Evolutionary conservation across 768 basidiomycete genomes (phyloP), one percentile per base, ranked within the genome.

Genomic region (Glaciozyma martinii): DNA sequence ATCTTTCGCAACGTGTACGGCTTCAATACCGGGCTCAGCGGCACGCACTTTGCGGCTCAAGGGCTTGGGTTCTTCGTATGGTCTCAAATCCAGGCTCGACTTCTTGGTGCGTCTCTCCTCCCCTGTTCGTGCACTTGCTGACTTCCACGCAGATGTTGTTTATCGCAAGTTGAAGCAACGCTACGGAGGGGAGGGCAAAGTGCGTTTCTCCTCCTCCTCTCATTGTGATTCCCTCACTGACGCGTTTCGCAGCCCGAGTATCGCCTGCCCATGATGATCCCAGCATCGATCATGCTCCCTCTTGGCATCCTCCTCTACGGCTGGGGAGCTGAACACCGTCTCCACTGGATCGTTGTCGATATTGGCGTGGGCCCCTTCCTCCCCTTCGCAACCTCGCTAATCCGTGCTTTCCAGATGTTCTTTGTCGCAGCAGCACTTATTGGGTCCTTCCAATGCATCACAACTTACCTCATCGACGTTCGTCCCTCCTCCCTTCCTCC

Each of bases 301-400:
- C 74, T 83, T 18, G 88, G 88, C 0, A 76, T 89, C 18, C 75
- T 90, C 27, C 78, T 90, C 9, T 74, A 82, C 9, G 88, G 89
- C 2, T 90, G 88, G 87, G 78, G 82, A 0, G 84, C 85, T 6
- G 77, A 86, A 68, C 70, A 78, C 0, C 73, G 77, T 18, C 74
- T 84, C 0, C 83, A 83, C 64, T 91, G 89, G 89, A 83, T 89
- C 56, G 84, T 78, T 0, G 81, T 83, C 3, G 86, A 88, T 67
- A 79, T 88, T 30, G 86, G 85, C 53, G n/a, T 52, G 49, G 60
- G 33, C 50, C 30, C 7, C 27, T n/a, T 49, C n/a, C 19, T 15
- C 18, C 61, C 13, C 21, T 23, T 33, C 8, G 29, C 43, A 1
- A 25, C 29, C 15, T 37, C 55, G 40, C 18, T 47, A 4, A 5